Conservation (phyloP, 2,329 filamentous ascomycete species). For the Aspergillus hiratsukae region DNA sequence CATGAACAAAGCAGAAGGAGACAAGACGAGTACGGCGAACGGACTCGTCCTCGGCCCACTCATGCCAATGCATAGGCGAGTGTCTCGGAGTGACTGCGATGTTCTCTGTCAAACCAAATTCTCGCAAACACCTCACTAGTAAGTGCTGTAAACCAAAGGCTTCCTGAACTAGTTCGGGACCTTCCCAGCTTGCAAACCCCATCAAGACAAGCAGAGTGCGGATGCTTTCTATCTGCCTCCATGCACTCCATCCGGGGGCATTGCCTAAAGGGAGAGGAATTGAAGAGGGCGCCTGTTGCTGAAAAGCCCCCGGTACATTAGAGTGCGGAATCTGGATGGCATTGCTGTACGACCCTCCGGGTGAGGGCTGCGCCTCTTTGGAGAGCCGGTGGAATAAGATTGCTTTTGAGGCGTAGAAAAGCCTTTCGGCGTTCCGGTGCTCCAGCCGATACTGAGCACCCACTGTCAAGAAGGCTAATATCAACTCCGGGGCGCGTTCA, state of each 20-base stretch:
- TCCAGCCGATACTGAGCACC: conserved; percentile 50
- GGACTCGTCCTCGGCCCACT: conserved; percentile 35
- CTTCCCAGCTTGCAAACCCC: conserved; percentile 32
- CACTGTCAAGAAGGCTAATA: conserved; percentile 64
- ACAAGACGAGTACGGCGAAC: conserved; percentile 34
- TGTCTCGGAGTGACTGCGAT: conserved; percentile 19
- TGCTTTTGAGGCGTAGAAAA: conserved; percentile 54
- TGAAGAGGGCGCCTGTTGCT: conserved; percentile 9
- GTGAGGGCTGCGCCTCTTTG: conserved; percentile 15
- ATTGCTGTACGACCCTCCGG: conserved; percentile 11
- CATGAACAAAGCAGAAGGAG: conserved; percentile 36
- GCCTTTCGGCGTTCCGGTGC: conserved; percentile 25
- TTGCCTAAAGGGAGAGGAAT: conserved; percentile 9
- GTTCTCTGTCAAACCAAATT: conserved; percentile 25
- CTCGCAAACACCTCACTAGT: conserved; percentile 28
- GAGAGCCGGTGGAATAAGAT: conserved; percentile 60
- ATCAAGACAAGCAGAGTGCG: conserved; percentile 28
- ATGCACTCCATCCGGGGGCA: conserved; percentile 11
- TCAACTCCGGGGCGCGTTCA: conserved; percentile 63
- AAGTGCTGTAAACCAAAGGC: conserved; percentile 27
- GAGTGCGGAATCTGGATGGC: conserved; percentile 17
- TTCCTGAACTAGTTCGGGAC: conserved; percentile 28
- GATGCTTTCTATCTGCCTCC: conserved; percentile 27
- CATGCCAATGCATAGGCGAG: conserved; percentile 27
- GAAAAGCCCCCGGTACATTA: conserved; percentile 10